A percentile compares a stretch with the other conserved stretches of the same genome.
Evolutionary conservation across 257 asterid genomes (phyloP).

Genomic region (Rubia yunnanensis): DNA sequence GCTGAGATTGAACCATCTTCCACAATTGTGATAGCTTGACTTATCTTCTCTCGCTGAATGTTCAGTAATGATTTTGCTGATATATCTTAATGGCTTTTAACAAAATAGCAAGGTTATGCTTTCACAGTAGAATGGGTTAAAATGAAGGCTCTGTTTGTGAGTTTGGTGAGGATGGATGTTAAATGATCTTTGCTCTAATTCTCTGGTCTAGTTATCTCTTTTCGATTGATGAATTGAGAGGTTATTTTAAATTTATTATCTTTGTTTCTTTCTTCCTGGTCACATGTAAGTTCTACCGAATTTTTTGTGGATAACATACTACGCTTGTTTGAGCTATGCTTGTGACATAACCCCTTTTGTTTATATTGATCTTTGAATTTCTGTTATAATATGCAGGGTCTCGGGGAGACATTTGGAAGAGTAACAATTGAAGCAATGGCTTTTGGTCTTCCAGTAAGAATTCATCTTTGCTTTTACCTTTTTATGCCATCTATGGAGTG

Average conservation of each 20-base stretch:
- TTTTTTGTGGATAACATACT: not conserved
- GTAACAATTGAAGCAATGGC: constrained; percentile 99
- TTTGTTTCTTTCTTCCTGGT: not conserved
- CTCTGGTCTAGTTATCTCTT: not conserved
- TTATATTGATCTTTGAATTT: not conserved
- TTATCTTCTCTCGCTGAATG: not conserved
- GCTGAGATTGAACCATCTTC: not conserved
- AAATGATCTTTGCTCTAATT: not conserved
- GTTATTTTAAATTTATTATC: not conserved
- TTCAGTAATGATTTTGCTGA: not conserved
- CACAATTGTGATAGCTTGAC: not conserved
- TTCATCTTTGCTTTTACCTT: constrained; percentile 13
- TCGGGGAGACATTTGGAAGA: constrained; percentile 98
- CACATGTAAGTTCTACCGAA: not conserved
- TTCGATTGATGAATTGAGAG: not conserved
- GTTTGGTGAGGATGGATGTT: not conserved
- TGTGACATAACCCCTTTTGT: not conserved
- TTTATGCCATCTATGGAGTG: not conserved
- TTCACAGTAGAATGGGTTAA: not conserved
- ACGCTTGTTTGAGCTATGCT: not conserved
- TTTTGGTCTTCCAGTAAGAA: constrained; percentile 92
- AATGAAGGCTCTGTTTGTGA: not conserved
- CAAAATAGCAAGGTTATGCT: not conserved
- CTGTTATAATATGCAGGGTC: constrained; percentile 48
- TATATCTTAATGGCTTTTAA: not conserved